Conservation (phyloP, 352 stramenopile species). For the Thraustochytrium sp. region DNA sequence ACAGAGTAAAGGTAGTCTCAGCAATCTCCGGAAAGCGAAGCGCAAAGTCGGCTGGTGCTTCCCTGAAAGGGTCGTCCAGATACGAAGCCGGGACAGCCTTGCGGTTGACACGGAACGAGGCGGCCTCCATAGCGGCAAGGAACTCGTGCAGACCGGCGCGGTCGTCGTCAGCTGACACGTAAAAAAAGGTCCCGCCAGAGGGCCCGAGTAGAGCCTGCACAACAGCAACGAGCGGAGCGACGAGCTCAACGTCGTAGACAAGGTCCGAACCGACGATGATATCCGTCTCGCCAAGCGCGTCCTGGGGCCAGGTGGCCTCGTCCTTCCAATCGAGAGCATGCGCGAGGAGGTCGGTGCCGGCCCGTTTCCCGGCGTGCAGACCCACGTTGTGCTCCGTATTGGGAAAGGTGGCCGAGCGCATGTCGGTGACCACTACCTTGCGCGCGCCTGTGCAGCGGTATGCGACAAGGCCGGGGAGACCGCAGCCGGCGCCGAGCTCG, state of each 20-base stretch:
- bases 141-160: slow-evolving; percentile 62
- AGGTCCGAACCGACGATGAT: slow-evolving; percentile 68
- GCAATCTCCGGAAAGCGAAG: slow-evolving; percentile 27
- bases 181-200: slow-evolving; percentile 56
- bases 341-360: not conserved
- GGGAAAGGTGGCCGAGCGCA: slow-evolving; percentile 60
- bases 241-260: slow-evolving; percentile 65
- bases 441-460: slow-evolving; percentile 34
- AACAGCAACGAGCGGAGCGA: slow-evolving; percentile 59
- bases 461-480: slow-evolving; percentile 54
- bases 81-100: not conserved
- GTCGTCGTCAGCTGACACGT: slow-evolving; percentile 58
- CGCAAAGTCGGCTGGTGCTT: not conserved
- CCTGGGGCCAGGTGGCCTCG: not conserved
- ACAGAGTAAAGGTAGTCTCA: slow-evolving; percentile 7
- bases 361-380: slow-evolving; percentile 53
- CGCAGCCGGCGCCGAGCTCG: slow-evolving; percentile 68
- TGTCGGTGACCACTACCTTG: slow-evolving; percentile 63
- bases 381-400: slow-evolving; percentile 65
- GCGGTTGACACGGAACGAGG: slow-evolving; percentile 25
- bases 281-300: slow-evolving; percentile 46
- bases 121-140: slow-evolving; percentile 56
- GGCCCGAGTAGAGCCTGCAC: slow-evolving; percentile 54
- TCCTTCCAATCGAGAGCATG: slow-evolving; percentile 45
- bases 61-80: not conserved